A percentile compares a stretch with the other conserved stretches of the same genome.
Conservation (phyloP, 139 green algal genomes). For the Micromonas pusilla region DNA sequence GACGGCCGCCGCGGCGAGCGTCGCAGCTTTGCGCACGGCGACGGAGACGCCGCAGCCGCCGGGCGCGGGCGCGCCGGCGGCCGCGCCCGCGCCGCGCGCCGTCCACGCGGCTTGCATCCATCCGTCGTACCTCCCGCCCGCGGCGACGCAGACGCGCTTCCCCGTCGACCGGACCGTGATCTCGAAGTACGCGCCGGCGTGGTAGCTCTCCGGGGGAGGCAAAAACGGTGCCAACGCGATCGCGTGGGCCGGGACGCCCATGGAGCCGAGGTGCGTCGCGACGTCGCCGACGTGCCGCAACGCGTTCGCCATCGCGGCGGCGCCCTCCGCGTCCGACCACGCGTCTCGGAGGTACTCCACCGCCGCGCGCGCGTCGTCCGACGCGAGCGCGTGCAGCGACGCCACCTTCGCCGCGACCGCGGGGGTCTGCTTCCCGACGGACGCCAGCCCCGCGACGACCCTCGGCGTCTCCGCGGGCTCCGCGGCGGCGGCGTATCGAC, state of each 20-base stretch:
- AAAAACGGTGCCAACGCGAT: background rate
- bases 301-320: background rate
- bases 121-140: constrained; percentile 58
- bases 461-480: background rate
- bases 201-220: background rate
- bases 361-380: too few species aligned
- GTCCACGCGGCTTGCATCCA: constrained; percentile 58
- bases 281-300: background rate
- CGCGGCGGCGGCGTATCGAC: background rate
- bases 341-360: too few species aligned
- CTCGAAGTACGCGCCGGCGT: background rate
- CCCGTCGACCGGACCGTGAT: background rate
- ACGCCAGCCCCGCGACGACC: background rate
- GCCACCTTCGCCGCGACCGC: too few species aligned
- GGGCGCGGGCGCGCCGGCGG: constrained; percentile 32
- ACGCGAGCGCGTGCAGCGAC: too few species aligned
- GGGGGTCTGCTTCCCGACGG: background rate
- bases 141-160: background rate
- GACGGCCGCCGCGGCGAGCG: constrained; percentile 4
- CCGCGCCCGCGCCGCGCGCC: background rate
- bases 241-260: background rate
- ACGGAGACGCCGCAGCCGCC: constrained; percentile 58
- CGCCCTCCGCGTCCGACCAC: background rate
- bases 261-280: background rate
- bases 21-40: constrained; percentile 53